A percentile compares a stretch with the other conserved stretches of the same genome.
Conservation (phyloP, 306 rosid species). For the Inga leiocalycina region DNA sequence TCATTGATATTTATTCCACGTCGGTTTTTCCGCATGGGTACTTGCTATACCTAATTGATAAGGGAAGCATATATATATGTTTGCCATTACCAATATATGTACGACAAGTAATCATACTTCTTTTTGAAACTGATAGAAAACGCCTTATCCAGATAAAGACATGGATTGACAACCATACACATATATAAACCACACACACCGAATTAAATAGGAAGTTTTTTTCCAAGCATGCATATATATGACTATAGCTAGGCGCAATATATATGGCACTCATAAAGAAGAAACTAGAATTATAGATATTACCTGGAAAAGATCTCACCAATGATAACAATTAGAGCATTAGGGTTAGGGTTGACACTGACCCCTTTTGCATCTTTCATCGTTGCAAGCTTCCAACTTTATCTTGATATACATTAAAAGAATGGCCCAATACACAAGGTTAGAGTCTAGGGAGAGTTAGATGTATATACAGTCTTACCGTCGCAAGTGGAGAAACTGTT, state of each 20-base stretch:
- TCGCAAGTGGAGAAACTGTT: too few relatives aligned
- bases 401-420: too few relatives aligned
- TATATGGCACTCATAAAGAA: background rate
- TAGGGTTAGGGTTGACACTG: slow-evolving; percentile 53
- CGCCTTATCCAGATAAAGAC: background rate
- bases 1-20: background rate
- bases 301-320: slow-evolving; percentile 87
- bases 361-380: slow-evolving; percentile 60
- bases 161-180: background rate
- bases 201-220: too few relatives aligned
- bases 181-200: too few relatives aligned
- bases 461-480: too few relatives aligned
- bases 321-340: slow-evolving; percentile 59
- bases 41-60: background rate
- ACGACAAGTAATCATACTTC: background rate
- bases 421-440: too few relatives aligned
- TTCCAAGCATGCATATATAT: too few relatives aligned
- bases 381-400: slow-evolving; percentile 51
- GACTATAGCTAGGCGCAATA: too few relatives aligned
- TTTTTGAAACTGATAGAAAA: background rate
- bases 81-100: background rate
- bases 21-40: background rate
- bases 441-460: too few relatives aligned
- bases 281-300: background rate
- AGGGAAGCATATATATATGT: background rate